Conservation (phyloP, 768 basidiomycete genomes). For the Mycena latifolia region DNA sequence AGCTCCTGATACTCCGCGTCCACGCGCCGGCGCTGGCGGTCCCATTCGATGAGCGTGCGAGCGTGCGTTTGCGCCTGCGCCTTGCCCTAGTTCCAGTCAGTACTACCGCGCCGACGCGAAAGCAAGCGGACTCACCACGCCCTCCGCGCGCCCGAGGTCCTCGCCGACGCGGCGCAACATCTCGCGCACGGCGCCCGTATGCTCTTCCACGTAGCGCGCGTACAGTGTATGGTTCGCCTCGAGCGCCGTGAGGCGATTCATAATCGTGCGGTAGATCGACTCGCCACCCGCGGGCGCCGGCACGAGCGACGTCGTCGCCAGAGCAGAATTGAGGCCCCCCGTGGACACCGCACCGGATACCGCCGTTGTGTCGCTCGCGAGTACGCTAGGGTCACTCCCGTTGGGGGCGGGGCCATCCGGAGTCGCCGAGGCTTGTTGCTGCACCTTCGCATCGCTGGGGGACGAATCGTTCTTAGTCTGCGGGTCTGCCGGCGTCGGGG, state of each 20-base stretch:
- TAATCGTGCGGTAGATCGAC: constrained; percentile 96
- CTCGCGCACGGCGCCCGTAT: constrained; percentile 80
- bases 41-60: constrained; percentile 75
- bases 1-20: constrained; percentile 81
- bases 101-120: too few species aligned
- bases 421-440: background rate
- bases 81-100: constrained; percentile 60
- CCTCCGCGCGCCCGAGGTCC: constrained; percentile 83
- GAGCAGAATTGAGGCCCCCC: constrained; percentile 25
- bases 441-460: background rate
- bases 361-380: background rate
- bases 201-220: constrained; percentile 89
- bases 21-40: constrained; percentile 71
- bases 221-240: constrained; percentile 88
- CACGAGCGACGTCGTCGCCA: constrained; percentile 36
- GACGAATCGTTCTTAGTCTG: background rate
- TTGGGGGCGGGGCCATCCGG: background rate
- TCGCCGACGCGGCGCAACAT: constrained; percentile 81
- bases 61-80: constrained; percentile 78
- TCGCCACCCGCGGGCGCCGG: constrained; percentile 68
- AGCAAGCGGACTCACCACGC: constrained; percentile 63
- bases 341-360: background rate
- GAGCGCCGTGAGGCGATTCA: constrained; percentile 88
- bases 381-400: constrained; percentile 1
- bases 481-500: constrained; percentile 3